These are phyloP conservation scores for Aspergillus tubingensis DNA, from an alignment of 2,329 filamentous ascomycete species.

Conservation along the genomic window DNA sequence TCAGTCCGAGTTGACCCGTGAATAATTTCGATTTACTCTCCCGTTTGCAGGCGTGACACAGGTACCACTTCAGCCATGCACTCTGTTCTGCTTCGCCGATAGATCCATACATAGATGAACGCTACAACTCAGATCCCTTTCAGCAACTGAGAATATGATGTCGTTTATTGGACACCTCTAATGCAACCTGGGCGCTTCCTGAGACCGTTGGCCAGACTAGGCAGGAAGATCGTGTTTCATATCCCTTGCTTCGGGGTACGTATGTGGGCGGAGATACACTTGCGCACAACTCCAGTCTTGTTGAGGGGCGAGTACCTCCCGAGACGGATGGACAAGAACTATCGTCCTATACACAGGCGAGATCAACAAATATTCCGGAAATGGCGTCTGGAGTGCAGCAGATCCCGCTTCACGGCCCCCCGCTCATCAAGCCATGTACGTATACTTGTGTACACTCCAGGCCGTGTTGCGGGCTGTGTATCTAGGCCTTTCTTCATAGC, in stretches of 20 bases:
- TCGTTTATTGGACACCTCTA: slow-evolving; percentile 5
- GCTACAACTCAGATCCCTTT: background rate
- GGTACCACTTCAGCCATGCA: background rate
- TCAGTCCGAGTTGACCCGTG: too few relatives aligned
- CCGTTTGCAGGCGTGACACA: background rate
- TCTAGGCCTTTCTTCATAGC: background rate
- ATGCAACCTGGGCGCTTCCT: slow-evolving; percentile 15
- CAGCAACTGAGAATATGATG: background rate
- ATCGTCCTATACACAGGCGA: too few relatives aligned
- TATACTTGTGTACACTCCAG: background rate
- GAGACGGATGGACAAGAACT: too few relatives aligned
- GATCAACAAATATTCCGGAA: slow-evolving; percentile 3
- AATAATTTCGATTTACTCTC: too few relatives aligned
- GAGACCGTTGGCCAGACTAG: slow-evolving; percentile 11
- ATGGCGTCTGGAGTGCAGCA: slow-evolving; percentile 15
- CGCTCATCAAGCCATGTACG: background rate
- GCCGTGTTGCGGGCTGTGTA: background rate
- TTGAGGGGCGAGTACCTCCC: background rate
- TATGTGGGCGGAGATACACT: background rate
- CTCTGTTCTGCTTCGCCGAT: background rate
- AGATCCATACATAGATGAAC: background rate
- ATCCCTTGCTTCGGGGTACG: slow-evolving; percentile 24
- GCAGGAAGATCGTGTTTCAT: slow-evolving; percentile 20
- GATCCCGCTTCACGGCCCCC: background rate
- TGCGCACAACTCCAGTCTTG: slow-evolving; percentile 8